Evolutionary conservation across 352 stramenopile species (phyloP).

Genomic region (Globisporangium perplexum): DNA sequence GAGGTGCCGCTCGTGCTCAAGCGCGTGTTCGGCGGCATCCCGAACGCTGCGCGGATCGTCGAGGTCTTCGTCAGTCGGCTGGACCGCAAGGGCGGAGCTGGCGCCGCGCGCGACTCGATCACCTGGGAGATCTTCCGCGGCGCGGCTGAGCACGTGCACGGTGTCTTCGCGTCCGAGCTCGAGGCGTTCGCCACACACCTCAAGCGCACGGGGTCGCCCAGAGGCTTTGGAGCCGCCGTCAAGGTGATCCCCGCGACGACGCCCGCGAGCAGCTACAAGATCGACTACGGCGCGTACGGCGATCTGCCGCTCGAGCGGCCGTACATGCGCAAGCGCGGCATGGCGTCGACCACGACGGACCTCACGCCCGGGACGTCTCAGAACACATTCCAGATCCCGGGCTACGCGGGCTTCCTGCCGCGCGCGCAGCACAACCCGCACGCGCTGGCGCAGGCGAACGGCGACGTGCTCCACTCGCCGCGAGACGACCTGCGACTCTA

Average conservation of each 20-base stretch:
- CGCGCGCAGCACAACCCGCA: conserved; percentile 48
- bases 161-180: conserved; percentile 34
- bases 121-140: conserved; percentile 42
- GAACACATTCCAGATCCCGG: conserved; percentile 77
- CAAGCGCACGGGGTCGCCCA: conserved; percentile 16
- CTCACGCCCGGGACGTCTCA: conserved; percentile 61
- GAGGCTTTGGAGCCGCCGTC: conserved; percentile 7
- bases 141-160: conserved; percentile 32
- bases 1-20: conserved; percentile 45
- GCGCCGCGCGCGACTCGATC: conserved; percentile 32
- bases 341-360: conserved; percentile 75
- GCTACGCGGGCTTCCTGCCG: conserved; percentile 72
- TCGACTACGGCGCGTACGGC: conserved; percentile 70
- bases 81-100: conserved; percentile 25
- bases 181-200: conserved; percentile 11
- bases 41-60: conserved; percentile 17
- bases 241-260: conserved; percentile 57
- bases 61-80: conserved; percentile 43
- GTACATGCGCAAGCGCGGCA: conserved; percentile 71
- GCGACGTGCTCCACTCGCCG: conserved; percentile 25
- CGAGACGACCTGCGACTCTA: conserved; percentile 59
- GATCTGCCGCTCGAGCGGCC: conserved; percentile 49
- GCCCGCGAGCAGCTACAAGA: conserved; percentile 58
- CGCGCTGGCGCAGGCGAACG: conserved; percentile 51
- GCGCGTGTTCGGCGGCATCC: conserved; percentile 27